These are phyloP conservation scores for Fraxinus americana DNA, from an alignment of 257 asterid genomes.

Conservation along the genomic window DNA sequence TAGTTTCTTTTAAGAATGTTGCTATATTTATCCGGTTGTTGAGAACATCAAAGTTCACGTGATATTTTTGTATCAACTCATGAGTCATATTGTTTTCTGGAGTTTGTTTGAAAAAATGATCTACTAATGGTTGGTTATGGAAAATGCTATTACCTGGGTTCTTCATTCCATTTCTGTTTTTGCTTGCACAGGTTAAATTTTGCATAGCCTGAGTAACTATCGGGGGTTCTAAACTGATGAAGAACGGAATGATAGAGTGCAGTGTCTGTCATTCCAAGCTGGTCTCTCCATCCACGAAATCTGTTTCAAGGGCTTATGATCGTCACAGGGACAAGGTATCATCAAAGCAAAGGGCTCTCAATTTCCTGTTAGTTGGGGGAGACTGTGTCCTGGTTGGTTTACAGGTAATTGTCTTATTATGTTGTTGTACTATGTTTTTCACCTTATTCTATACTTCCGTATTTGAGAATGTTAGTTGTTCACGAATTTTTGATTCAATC, in stretches of 20 bases:
- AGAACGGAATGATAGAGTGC: conserved; percentile 79
- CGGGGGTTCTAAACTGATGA: conserved; percentile 41
- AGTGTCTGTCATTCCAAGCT: conserved; percentile 85
- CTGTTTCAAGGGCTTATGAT: conserved; percentile 74
- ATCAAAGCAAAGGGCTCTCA: conserved; percentile 70
- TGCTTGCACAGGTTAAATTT: conserved; percentile 24
- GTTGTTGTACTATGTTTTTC: conserved; percentile 8
- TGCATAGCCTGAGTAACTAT: conserved; percentile 32
- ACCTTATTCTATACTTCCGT: neutral
- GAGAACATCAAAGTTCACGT: neutral
- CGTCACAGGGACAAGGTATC: conserved; percentile 65
- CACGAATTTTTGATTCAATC: neutral
- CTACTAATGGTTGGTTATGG: conserved; percentile 12
- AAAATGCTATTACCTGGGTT: conserved; percentile 20
- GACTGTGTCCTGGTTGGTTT: conserved; percentile 79
- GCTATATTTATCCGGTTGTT: conserved; percentile 3
- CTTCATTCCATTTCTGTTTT: conserved; percentile 7
- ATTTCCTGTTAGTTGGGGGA: conserved; percentile 65
- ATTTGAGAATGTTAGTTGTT: neutral
- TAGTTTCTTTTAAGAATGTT: neutral
- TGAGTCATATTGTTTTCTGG: neutral
- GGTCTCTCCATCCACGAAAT: conserved; percentile 61
- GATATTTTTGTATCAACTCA: neutral
- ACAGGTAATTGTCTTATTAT: conserved; percentile 44
- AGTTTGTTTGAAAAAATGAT: conserved; percentile 8